A percentile compares a stretch with the other conserved stretches of the same genome.
These are phyloP conservation scores for Candida dajiaensis DNA, from an alignment of 805 yeast species.

Conservation along the genomic window DNA sequence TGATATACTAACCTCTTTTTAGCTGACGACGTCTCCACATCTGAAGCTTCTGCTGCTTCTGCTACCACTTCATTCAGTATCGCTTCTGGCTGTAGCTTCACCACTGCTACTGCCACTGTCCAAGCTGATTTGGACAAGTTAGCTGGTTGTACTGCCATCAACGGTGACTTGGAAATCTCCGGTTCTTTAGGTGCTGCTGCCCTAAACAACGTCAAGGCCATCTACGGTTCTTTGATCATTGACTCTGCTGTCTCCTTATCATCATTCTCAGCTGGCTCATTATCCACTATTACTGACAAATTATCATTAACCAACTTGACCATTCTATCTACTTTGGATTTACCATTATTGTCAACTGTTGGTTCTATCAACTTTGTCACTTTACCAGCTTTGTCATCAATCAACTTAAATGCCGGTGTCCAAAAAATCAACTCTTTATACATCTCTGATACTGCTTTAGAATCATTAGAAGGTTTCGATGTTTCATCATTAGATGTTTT, in stretches of 20 bases:
- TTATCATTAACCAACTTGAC: conserved; percentile 61
- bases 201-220: conserved; percentile 67
- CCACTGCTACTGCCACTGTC: conserved; percentile 65
- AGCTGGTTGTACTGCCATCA: conserved; percentile 69
- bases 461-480: conserved; percentile 60
- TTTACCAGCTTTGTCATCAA: conserved; percentile 71
- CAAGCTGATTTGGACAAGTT: conserved; percentile 73
- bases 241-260: conserved; percentile 58
- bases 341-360: conserved; percentile 76
- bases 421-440: conserved; percentile 64
- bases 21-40: conserved; percentile 29
- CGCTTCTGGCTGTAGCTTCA: conserved; percentile 62
- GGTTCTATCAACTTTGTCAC: conserved; percentile 78
- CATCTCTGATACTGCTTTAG: conserved; percentile 70
- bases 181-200: conserved; percentile 62
- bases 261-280: conserved; percentile 70
- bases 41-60: conserved; percentile 49
- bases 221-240: conserved; percentile 71
- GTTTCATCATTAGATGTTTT: conserved; percentile 43
- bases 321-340: conserved; percentile 56
- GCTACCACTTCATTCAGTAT: conserved; percentile 41
- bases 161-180: conserved; percentile 69
- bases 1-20: conserved; percentile 22
- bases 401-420: conserved; percentile 67
- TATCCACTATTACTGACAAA: conserved; percentile 68